Evolutionary conservation across 257 asterid genomes (phyloP).

Genomic region (Mitragyna speciosa): DNA sequence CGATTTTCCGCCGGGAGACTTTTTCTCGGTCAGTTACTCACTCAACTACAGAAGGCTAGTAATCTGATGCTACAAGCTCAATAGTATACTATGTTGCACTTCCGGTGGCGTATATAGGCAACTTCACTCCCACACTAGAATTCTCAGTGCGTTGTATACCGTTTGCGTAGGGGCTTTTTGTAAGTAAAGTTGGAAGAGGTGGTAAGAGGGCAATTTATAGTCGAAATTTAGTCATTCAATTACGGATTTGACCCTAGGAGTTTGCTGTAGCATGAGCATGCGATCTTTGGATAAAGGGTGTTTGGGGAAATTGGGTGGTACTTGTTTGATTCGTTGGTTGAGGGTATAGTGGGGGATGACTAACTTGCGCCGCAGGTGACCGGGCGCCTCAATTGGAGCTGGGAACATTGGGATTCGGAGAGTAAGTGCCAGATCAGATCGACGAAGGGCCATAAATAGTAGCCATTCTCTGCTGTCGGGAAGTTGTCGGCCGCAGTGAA

Average conservation of each 20-base stretch:
- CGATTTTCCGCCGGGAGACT: constrained; percentile 2
- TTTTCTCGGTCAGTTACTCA: neutral
- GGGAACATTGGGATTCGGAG: constrained; percentile 33
- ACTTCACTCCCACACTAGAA: neutral
- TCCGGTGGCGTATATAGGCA: constrained; percentile 32
- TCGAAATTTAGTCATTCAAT: neutral
- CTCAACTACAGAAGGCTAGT: neutral
- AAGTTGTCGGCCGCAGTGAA: constrained; percentile 37
- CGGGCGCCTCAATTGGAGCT: constrained; percentile 12
- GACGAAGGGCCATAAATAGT: constrained; percentile 27
- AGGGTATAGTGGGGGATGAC: constrained; percentile 18
- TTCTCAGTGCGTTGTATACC: neutral
- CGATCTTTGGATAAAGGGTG: constrained; percentile 9
- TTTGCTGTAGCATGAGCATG: neutral
- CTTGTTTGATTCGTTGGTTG: constrained; percentile 17
- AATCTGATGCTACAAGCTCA: neutral
- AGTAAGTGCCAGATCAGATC: constrained; percentile 33
- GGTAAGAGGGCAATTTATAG: constrained; percentile 32
- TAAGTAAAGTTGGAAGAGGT: constrained; percentile 48
- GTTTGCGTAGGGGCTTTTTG: constrained; percentile 26
- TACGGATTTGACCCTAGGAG: constrained; percentile 31
- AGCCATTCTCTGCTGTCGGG: constrained; percentile 64
- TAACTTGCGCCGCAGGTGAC: constrained; percentile 45
- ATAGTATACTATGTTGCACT: neutral
- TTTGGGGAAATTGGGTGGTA: constrained; percentile 20